Conservation (phyloP, 352 stramenopile species). For the Globisporangium camurandrum region DNA sequence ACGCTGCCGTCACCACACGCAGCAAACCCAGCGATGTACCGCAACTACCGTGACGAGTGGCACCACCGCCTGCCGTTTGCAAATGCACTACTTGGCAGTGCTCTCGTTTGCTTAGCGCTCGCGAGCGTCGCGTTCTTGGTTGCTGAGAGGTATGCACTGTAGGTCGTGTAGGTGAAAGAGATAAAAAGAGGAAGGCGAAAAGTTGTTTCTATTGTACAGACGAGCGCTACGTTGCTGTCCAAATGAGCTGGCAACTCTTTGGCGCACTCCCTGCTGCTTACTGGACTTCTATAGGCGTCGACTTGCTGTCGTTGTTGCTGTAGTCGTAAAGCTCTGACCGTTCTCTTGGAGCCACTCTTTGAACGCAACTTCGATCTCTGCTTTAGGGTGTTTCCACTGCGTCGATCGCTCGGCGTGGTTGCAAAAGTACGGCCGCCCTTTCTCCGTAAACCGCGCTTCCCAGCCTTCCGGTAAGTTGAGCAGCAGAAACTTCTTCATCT, state of each 20-base stretch:
- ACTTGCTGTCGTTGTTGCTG: background rate
- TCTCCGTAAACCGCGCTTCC: constrained; percentile 78
- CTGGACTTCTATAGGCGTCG: constrained; percentile 6
- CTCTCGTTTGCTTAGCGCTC: too few species aligned
- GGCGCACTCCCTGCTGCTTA: too few species aligned
- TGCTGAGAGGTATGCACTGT: too few species aligned
- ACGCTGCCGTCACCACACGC: background rate
- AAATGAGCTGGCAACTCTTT: too few species aligned
- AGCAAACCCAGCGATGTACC: background rate
- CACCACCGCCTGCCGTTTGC: background rate
- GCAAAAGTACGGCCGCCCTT: constrained; percentile 78
- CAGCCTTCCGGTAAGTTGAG: constrained; percentile 69
- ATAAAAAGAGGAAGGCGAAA: too few species aligned
- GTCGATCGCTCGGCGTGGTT: constrained; percentile 74
- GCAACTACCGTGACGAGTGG: background rate
- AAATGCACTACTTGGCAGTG: background rate
- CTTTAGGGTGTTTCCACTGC: constrained; percentile 75
- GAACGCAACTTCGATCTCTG: constrained; percentile 70
- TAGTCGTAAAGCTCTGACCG: constrained; percentile 28
- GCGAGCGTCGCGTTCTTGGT: too few species aligned
- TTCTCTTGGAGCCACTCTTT: constrained; percentile 75
- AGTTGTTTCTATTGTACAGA: too few species aligned
- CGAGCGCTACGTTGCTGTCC: too few species aligned
- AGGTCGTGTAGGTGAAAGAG: too few species aligned
- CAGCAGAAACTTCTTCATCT: constrained; percentile 67